A percentile compares a stretch with the other conserved stretches of the same genome.
Conservation (phyloP, 768 basidiomycete species). For the Asterophora parasitica region DNA sequence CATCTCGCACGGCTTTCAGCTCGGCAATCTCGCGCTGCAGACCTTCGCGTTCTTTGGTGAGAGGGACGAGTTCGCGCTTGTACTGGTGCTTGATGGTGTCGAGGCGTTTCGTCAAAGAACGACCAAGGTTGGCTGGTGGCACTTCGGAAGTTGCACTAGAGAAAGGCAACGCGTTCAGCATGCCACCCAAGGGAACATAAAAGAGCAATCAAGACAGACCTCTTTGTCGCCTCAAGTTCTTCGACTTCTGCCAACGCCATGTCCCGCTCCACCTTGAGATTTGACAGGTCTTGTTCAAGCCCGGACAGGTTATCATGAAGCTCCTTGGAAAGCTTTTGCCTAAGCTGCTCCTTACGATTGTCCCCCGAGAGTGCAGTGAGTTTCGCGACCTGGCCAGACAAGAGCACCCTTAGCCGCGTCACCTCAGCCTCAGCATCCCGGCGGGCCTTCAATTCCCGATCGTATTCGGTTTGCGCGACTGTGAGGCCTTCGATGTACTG, state of each 20-base stretch:
- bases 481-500: conserved; percentile 90
- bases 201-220: conserved; percentile 38
- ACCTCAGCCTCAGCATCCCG: conserved; percentile 93
- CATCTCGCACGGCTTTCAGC: conserved; percentile 79
- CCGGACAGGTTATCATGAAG: conserved; percentile 68
- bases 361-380: conserved; percentile 85
- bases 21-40: conserved; percentile 80
- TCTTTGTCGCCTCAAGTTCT: conserved; percentile 72
- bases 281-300: conserved; percentile 83
- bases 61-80: conserved; percentile 77
- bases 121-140: conserved; percentile 44
- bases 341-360: conserved; percentile 68
- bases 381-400: conserved; percentile 86
- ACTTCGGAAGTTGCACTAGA: conserved; percentile 29
- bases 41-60: conserved; percentile 77
- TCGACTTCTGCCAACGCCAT: conserved; percentile 91
- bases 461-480: conserved; percentile 92
- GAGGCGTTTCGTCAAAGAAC: conserved; percentile 79
- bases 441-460: conserved; percentile 81
- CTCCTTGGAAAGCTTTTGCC: conserved; percentile 76
- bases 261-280: conserved; percentile 85
- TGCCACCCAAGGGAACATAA: neutral
- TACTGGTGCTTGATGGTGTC: conserved; percentile 88
- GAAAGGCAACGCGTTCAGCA: conserved; percentile 14
- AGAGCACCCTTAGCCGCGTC: conserved; percentile 72